A percentile compares a stretch with the other conserved stretches of the same genome.
Conservation (phyloP, 1,284 basidiomycete species). For the Meira miltonrushii region DNA sequence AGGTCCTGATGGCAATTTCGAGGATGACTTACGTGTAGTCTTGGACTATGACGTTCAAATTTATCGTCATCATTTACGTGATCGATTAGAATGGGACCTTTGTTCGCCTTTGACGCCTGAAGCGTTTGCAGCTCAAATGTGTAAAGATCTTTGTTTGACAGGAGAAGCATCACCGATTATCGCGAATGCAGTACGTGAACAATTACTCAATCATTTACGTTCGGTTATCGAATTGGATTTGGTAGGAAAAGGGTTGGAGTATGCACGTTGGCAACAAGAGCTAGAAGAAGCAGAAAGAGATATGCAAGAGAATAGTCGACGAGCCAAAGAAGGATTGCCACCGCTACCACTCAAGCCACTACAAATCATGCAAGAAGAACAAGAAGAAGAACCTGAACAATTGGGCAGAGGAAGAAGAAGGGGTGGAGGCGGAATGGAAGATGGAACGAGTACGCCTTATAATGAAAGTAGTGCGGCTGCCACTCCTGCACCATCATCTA, state of each 20-base stretch:
- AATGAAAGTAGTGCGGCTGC: neutral
- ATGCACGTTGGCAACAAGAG: constrained; percentile 32
- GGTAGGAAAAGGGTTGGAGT: constrained; percentile 57
- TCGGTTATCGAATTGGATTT: constrained; percentile 90
- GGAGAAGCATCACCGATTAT: constrained; percentile 83
- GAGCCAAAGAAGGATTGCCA: constrained; percentile 61
- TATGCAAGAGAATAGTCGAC: constrained; percentile 27
- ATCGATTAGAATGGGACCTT: constrained; percentile 97
- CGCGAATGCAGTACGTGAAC: constrained; percentile 87
- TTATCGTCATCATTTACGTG: constrained; percentile 78
- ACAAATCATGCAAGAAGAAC: constrained; percentile 14
- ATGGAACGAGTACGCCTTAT: neutral
- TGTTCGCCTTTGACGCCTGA: constrained; percentile 86
- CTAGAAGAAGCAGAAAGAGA: constrained; percentile 18
- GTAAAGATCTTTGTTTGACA: constrained; percentile 76
- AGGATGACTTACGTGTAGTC: constrained; percentile 47
- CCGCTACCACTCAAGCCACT: constrained; percentile 53
- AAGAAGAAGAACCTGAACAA: neutral
- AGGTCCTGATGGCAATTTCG: constrained; percentile 19
- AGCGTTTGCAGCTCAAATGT: constrained; percentile 73
- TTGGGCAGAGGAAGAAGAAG: constrained; percentile 1
- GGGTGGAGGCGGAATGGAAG: constrained; percentile 2
- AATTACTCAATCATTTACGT: constrained; percentile 83
- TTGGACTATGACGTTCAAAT: constrained; percentile 86
- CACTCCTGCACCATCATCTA: neutral